Percentiles rank a stretch among this genome's conserved stretches.
phyloP scores from a whole-genome alignment of 805 yeast genomes.

The Candida dajiaensis region DNA sequence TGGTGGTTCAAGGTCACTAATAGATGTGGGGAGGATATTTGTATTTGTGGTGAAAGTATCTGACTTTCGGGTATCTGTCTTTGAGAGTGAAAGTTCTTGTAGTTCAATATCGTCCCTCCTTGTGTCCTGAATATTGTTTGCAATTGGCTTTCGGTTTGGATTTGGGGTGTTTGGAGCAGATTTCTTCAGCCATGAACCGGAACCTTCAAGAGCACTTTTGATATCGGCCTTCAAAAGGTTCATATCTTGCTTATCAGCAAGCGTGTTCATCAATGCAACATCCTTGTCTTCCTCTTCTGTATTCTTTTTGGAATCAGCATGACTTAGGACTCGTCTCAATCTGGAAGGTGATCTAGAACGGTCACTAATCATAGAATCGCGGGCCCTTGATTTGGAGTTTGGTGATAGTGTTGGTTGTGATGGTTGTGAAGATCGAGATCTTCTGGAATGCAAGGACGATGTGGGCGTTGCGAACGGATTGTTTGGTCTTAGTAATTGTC shows the following conservation, averaged over 20 bases:
- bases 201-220: constrained; percentile 12
- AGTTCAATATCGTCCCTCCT: neutral
- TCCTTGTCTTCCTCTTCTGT: constrained; percentile 4
- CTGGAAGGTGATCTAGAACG: neutral
- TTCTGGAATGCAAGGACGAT: neutral
- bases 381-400: neutral
- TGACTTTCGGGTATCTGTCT: neutral
- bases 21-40: neutral
- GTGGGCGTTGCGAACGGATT: neutral
- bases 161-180: neutral
- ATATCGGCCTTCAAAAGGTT: constrained; percentile 14
- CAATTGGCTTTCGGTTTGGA: constrained; percentile 4
- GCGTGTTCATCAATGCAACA: constrained; percentile 8
- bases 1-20: neutral
- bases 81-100: neutral
- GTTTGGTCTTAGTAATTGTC: neutral
- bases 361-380: neutral
- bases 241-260: constrained; percentile 10
- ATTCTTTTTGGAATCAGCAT: neutral
- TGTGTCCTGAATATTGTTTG: neutral
- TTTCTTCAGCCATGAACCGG: constrained; percentile 16
- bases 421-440: neutral
- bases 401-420: neutral
- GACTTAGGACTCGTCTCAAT: neutral
- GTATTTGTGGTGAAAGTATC: neutral